Percentiles rank a stretch among this genome's conserved stretches.
Conservation (phyloP, 768 basidiomycete species). For the Rhodotorula kratochvilovae region DNA sequence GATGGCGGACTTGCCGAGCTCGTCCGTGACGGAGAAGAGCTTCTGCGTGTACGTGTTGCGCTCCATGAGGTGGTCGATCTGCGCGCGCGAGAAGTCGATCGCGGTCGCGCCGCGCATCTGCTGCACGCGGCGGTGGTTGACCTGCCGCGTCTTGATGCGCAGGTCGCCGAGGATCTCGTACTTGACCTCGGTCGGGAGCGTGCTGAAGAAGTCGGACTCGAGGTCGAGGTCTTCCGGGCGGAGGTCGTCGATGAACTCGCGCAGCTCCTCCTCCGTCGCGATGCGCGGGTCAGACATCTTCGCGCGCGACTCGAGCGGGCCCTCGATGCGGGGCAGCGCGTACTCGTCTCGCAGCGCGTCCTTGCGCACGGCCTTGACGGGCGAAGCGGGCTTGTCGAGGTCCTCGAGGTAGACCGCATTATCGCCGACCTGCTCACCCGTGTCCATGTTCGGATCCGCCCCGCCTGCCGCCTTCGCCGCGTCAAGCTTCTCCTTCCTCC, state of each 20-base stretch:
- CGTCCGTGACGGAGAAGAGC: slow-evolving; percentile 83
- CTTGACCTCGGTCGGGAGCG: slow-evolving; percentile 90
- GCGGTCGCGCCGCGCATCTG: slow-evolving; percentile 83
- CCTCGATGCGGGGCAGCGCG: slow-evolving; percentile 73
- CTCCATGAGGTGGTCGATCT: slow-evolving; percentile 83
- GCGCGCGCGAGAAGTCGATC: slow-evolving; percentile 91
- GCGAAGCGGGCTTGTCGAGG: slow-evolving; percentile 48
- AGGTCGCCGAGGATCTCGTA: slow-evolving; percentile 98
- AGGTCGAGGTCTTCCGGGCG: slow-evolving; percentile 92
- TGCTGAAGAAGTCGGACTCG: slow-evolving; percentile 78
- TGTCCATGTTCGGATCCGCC: slow-evolving; percentile 51
- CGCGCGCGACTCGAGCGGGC: slow-evolving; percentile 58
- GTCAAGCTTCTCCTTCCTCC: slow-evolving; percentile 42
- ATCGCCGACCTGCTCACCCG: slow-evolving; percentile 60
- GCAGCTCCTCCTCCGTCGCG: slow-evolving; percentile 92
- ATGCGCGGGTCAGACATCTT: slow-evolving; percentile 82
- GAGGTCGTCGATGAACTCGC: slow-evolving; percentile 90
- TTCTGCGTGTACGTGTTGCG: slow-evolving; percentile 90
- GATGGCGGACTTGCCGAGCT: slow-evolving; percentile 60
- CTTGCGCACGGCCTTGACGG: slow-evolving; percentile 43
- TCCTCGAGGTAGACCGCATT: slow-evolving; percentile 86
- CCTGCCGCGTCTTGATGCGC: slow-evolving; percentile 87
- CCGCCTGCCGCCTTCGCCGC: slow-evolving; percentile 46
- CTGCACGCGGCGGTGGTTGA: slow-evolving; percentile 82
- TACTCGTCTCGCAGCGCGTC: slow-evolving; percentile 68